These are phyloP conservation scores for Hirsutella rhossiliensis DNA, from an alignment of 2,329 filamentous ascomycete genomes.

Conservation along the genomic window DNA sequence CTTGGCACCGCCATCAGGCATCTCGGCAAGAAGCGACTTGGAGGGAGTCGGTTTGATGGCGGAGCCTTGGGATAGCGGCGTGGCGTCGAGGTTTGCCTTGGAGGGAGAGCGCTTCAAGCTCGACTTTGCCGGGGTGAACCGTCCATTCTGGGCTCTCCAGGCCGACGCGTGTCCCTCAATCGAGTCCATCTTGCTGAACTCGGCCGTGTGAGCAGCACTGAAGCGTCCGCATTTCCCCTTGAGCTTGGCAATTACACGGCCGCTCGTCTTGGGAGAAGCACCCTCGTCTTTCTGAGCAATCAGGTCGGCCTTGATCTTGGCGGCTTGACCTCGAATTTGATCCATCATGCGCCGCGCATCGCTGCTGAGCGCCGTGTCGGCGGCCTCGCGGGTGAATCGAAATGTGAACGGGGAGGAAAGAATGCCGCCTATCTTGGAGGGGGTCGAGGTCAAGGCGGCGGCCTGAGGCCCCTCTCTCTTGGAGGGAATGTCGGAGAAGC, in stretches of 20 bases:
- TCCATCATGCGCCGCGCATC: slow-evolving; percentile 50
- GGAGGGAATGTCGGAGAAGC: slow-evolving; percentile 63
- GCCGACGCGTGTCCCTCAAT: slow-evolving; percentile 78
- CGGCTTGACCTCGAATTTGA: slow-evolving; percentile 60
- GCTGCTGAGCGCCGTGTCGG: slow-evolving; percentile 43
- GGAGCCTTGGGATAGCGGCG: slow-evolving; percentile 20
- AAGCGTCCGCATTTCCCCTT: slow-evolving; percentile 70
- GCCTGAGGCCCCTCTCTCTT: slow-evolving; percentile 29
- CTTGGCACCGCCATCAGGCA: slow-evolving; percentile 25
- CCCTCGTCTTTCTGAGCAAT: slow-evolving; percentile 44
- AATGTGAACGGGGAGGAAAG: slow-evolving; percentile 56
- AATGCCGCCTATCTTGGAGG: slow-evolving; percentile 41
- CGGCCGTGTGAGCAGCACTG: slow-evolving; percentile 73
- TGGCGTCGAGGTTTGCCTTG: slow-evolving; percentile 29
- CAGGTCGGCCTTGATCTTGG: slow-evolving; percentile 58
- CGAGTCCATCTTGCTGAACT: slow-evolving; percentile 97
- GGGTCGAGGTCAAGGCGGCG: slow-evolving; percentile 42
- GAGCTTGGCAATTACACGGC: slow-evolving; percentile 66
- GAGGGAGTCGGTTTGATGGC: slow-evolving; percentile 39
- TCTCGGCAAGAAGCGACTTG: slow-evolving; percentile 56
- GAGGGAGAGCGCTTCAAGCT: slow-evolving; percentile 28
- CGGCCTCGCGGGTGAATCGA: slow-evolving; percentile 45
- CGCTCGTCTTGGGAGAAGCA: slow-evolving; percentile 24
- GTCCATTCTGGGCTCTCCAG: slow-evolving; percentile 48
- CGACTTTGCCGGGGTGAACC: slow-evolving; percentile 34